phyloP scores from a whole-genome alignment of 1,284 basidiomycete species.

The Sporisorium sorghi region DNA sequence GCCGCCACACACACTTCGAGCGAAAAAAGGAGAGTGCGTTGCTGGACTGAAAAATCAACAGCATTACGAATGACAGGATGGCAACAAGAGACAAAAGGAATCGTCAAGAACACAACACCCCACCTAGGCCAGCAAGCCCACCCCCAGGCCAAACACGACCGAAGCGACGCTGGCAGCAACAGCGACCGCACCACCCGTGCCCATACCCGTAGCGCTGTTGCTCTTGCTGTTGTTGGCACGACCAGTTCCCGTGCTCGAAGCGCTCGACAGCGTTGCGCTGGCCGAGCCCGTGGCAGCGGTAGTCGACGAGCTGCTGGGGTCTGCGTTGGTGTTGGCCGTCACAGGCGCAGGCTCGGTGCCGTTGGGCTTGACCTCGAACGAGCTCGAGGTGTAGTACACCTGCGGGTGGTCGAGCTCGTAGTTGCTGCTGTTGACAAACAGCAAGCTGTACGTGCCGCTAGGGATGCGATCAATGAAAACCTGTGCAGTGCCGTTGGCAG shows the following conservation, averaged over 20 bases:
- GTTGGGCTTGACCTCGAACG: constrained; percentile 52
- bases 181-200: constrained; percentile 10
- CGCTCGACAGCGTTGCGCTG: constrained; percentile 33
- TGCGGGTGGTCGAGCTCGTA: constrained; percentile 51
- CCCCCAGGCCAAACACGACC: constrained; percentile 29
- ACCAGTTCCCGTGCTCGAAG: constrained; percentile 16
- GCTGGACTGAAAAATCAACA: background rate
- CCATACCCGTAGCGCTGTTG: constrained; percentile 20
- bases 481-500: constrained; percentile 48
- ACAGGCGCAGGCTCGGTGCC: constrained; percentile 48
- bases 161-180: constrained; percentile 25
- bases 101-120: background rate
- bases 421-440: constrained; percentile 59
- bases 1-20: background rate
- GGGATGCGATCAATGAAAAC: constrained; percentile 55
- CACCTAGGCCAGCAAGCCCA: constrained; percentile 25
- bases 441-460: constrained; percentile 44
- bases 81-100: background rate
- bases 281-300: constrained; percentile 35
- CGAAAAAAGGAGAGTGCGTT: background rate
- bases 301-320: constrained; percentile 42
- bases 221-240: background rate
- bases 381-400: constrained; percentile 47
- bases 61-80: background rate
- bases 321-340: constrained; percentile 50